phyloP scores from a whole-genome alignment of 495 filamentous ascomycete genomes.

The Penicillium fimorum region DNA sequence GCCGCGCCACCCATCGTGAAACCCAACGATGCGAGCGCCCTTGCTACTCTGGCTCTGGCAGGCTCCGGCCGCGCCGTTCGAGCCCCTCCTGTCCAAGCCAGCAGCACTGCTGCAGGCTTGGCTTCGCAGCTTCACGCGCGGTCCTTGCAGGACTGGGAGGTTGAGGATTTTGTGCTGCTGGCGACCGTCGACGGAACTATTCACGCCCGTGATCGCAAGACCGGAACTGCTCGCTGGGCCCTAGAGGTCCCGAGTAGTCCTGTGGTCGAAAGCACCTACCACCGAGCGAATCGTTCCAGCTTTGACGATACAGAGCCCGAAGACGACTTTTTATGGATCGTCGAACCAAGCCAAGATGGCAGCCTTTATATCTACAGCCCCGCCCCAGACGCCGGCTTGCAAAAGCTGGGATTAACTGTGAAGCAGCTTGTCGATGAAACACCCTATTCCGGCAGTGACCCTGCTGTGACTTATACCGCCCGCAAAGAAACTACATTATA shows the following conservation, averaged over 20 bases:
- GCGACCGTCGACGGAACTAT: conserved; percentile 98
- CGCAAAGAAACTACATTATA: conserved; percentile 78
- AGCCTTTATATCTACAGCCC: conserved; percentile 84
- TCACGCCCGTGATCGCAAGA: conserved; percentile 87
- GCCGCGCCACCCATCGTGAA: conserved; percentile 39
- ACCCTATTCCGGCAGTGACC: conserved; percentile 63
- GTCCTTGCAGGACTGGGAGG: conserved; percentile 97
- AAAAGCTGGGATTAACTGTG: conserved; percentile 70
- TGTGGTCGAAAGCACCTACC: conserved; percentile 86
- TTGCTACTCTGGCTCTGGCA: conserved; percentile 91
- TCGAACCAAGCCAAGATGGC: conserved; percentile 87
- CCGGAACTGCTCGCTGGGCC: conserved; percentile 78
- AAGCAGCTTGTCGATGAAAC: conserved; percentile 73
- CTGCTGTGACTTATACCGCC: conserved; percentile 74
- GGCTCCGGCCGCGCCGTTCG: conserved; percentile 67
- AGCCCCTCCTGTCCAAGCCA: conserved; percentile 74
- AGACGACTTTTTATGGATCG: conserved; percentile 91
- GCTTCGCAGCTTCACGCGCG: conserved; percentile 84
- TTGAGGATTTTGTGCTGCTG: conserved; percentile 99
- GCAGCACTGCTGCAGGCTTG: conserved; percentile 63
- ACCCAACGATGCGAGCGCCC: conserved; percentile 85
- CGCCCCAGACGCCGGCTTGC: conserved; percentile 55
- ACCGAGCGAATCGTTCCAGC: conserved; percentile 65
- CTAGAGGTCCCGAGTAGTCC: conserved; percentile 73
- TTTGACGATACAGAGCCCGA: conserved; percentile 58